These are phyloP conservation scores for Amanita inopinata DNA, from an alignment of 768 basidiomycete genomes.

Conservation along the genomic window DNA sequence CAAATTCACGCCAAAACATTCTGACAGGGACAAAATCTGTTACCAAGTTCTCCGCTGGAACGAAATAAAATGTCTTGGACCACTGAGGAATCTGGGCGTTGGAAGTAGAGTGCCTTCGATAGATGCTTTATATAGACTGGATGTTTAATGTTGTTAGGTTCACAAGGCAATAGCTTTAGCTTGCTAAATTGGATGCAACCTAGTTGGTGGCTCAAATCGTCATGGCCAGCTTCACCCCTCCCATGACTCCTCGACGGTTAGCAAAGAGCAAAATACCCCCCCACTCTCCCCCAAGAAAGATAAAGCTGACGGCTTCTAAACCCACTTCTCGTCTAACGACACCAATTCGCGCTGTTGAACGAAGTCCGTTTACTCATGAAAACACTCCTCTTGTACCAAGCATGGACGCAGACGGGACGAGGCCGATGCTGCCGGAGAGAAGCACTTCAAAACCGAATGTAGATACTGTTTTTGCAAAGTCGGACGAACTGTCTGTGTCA, in stretches of 20 bases:
- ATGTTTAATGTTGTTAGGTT: not conserved
- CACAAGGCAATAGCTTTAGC: not conserved
- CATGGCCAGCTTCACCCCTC: slow-evolving; percentile 56
- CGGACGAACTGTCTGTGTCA: slow-evolving; percentile 55
- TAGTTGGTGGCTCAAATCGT: too few relatives aligned
- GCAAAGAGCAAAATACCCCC: slow-evolving; percentile 23
- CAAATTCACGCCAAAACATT: slow-evolving; percentile 20
- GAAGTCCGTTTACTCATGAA: slow-evolving; percentile 16
- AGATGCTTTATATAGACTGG: too few relatives aligned
- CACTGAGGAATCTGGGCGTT: too few relatives aligned
- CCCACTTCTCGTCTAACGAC: slow-evolving; percentile 34
- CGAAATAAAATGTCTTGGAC: too few relatives aligned
- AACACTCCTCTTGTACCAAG: slow-evolving; percentile 36
- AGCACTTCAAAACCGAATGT: slow-evolving; percentile 23
- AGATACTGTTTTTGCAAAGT: slow-evolving; percentile 57
- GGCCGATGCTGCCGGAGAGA: slow-evolving; percentile 28
- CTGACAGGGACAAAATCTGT: slow-evolving; percentile 6
- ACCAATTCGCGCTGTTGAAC: slow-evolving; percentile 19
- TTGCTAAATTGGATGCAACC: too few relatives aligned
- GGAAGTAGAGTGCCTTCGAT: too few relatives aligned
- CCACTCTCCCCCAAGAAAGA: slow-evolving; percentile 22
- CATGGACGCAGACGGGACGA: slow-evolving; percentile 62
- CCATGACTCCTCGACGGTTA: slow-evolving; percentile 50
- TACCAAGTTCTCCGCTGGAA: slow-evolving; percentile 36
- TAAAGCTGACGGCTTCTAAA: slow-evolving; percentile 19